A percentile compares a stretch with the other conserved stretches of the same genome.
Evolutionary conservation across 2,329 filamentous ascomycete species (phyloP).

Genomic region (Neopestalotiopsis rosae): DNA sequence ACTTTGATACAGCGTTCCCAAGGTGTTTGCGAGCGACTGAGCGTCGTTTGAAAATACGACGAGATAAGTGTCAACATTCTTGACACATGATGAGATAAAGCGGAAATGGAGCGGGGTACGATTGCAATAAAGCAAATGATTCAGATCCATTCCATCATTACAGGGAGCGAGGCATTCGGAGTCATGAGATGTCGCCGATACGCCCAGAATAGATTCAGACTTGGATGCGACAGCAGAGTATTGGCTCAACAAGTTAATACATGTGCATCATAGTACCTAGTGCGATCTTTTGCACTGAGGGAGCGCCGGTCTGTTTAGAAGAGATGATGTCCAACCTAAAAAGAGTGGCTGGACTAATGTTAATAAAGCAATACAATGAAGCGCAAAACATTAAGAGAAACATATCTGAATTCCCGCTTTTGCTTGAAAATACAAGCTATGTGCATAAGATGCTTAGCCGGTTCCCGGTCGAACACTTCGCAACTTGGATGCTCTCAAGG

Average conservation of each 20-base stretch:
- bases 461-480: no score
- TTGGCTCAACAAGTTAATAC: neutral
- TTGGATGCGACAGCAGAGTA: neutral
- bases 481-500: no score
- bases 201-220: neutral
- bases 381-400: neutral
- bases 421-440: no score
- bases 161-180: neutral
- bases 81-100: neutral
- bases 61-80: neutral
- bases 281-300: neutral
- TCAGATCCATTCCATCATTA: neutral
- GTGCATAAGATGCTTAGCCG: no score
- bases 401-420: neutral
- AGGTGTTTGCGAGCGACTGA: neutral
- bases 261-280: neutral
- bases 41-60: neutral
- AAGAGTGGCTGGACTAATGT: neutral
- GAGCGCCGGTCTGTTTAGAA: neutral
- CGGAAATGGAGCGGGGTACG: neutral
- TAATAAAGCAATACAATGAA: conserved; percentile 2
- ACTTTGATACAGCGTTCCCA: neutral
- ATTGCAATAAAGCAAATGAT: neutral
- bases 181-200: neutral
- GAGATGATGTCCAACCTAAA: neutral